Evolutionary conservation across 2,329 filamentous ascomycete species (phyloP).

Genomic region (Neopestalotiopsis rosae): DNA sequence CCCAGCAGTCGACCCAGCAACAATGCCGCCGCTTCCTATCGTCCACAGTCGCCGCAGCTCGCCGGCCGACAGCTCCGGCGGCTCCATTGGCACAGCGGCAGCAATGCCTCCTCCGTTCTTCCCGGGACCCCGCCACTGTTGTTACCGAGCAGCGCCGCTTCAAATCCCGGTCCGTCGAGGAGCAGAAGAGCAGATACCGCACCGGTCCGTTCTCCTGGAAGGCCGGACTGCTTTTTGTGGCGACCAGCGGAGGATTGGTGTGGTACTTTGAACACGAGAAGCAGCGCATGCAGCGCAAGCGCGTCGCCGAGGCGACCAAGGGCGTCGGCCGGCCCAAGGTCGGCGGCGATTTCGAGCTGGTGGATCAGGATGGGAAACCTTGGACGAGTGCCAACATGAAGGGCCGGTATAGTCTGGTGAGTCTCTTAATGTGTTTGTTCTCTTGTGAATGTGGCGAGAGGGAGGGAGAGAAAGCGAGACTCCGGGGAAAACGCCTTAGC

Average conservation of each 20-base stretch:
- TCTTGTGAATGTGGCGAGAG: no score
- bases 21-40: conserved; percentile 28
- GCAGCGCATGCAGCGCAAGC: conserved; percentile 84
- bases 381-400: conserved; percentile 83
- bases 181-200: conserved; percentile 63
- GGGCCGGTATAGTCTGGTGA: conserved; percentile 81
- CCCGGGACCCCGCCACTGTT: background rate
- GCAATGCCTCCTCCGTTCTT: conserved; percentile 4
- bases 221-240: conserved; percentile 83
- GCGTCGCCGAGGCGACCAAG: conserved; percentile 90
- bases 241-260: conserved; percentile 76
- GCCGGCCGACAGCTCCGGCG: conserved; percentile 4
- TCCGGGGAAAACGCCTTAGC: conserved; percentile 1
- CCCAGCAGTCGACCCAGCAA: conserved; percentile 11
- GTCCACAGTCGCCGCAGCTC: conserved; percentile 13
- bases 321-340: conserved; percentile 93
- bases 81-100: conserved; percentile 4
- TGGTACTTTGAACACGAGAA: conserved; percentile 96
- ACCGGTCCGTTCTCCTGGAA: conserved; percentile 89
- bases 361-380: conserved; percentile 79
- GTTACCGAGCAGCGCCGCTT: conserved; percentile 42
- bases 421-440: conserved; percentile 34
- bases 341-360: conserved; percentile 81
- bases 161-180: conserved; percentile 60
- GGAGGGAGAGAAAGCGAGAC: no score